phyloP scores from a whole-genome alignment of 2,329 filamentous ascomycete species.

The Westerdykella aurantiaca region DNA sequence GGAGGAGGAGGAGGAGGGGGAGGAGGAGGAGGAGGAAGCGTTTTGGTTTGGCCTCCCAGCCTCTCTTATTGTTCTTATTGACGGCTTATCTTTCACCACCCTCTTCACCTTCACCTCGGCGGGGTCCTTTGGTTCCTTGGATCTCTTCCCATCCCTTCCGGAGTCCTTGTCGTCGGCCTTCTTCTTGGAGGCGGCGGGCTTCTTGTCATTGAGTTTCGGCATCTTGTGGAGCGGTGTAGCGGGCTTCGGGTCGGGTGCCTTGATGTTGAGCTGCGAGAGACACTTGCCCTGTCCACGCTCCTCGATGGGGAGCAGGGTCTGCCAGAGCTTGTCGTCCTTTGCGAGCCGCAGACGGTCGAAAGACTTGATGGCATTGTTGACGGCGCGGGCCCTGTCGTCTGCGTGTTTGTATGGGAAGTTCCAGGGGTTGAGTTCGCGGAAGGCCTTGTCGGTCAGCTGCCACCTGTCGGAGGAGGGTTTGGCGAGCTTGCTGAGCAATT shows the following conservation, averaged over 20 bases:
- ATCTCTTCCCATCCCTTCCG: slow-evolving; percentile 42
- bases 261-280: slow-evolving; percentile 54
- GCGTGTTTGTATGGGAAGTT: slow-evolving; percentile 53
- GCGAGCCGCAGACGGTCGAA: slow-evolving; percentile 58
- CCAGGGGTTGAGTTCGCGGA: slow-evolving; percentile 58
- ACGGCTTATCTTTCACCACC: slow-evolving; percentile 4
- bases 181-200: slow-evolving; percentile 39
- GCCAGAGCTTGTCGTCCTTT: slow-evolving; percentile 57
- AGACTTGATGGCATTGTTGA: slow-evolving; percentile 57
- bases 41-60: slow-evolving; percentile 2
- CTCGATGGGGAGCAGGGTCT: slow-evolving; percentile 54
- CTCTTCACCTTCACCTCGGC: slow-evolving; percentile 18
- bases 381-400: slow-evolving; percentile 53
- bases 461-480: slow-evolving; percentile 43
- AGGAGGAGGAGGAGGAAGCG: slow-evolving; percentile 4
- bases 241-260: slow-evolving; percentile 35
- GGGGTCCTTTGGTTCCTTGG: slow-evolving; percentile 33
- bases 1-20: too few species aligned
- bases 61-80: not conserved
- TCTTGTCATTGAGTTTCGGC: slow-evolving; percentile 40
- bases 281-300: slow-evolving; percentile 58
- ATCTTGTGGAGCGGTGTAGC: slow-evolving; percentile 32
- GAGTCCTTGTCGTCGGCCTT: slow-evolving; percentile 44
- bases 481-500: slow-evolving; percentile 47
- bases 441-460: slow-evolving; percentile 52